Base-by-base conservation (phyloP, 345 rosid species). In the Eutrema heterophyllum region DNA sequence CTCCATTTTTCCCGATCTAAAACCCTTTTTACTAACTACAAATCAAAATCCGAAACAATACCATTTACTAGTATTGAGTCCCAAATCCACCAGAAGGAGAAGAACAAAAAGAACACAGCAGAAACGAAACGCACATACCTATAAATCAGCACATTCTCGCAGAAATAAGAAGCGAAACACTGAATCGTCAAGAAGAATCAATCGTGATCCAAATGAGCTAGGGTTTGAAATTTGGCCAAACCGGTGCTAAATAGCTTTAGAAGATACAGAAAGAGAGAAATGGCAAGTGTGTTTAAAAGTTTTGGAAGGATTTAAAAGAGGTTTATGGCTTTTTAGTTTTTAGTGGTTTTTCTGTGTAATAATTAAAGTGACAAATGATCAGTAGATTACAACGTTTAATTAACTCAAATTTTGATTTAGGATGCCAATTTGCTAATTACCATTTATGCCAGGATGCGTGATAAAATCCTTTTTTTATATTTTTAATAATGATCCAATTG, bases 291-390 rank as follows among this genome's bases (percentile, higher is more conserved):
- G 41, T 53, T 52, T 29, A 27, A 11, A 52, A 15, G 54, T 10
- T 12, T 24, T 9, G 13, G 15, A 62, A 36, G 52, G 78, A 66
- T 74, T 74, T 66, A 15, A 56, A 56, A 65, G 78, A 74, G 78
- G 72, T 74, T 74, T 65, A 74, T 74, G 72, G 35, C 12, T 58
- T 40, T 38, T 21, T 18, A 21, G 40, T 35, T 9, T 51, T 10
- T 30, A 7, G 18, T 59, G 6, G 11, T 35, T 58, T 10, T 46
- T 33, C 9, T 58, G 6, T 18, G 55, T 70, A 45, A 12, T 44
- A 14, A 16, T 16, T 11, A 0, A 45, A 69, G 56, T 45, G 26
- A 58, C 38, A 39, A n/a, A 45, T 46, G 39, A 26, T n/a, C n/a
- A n/a, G n/a, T n/a, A n/a, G n/a, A n/a, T 61, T 26, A 26, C 36